Evolutionary conservation across 306 rosid species (phyloP).

Genomic region (Hylodesmum podocarpum): DNA sequence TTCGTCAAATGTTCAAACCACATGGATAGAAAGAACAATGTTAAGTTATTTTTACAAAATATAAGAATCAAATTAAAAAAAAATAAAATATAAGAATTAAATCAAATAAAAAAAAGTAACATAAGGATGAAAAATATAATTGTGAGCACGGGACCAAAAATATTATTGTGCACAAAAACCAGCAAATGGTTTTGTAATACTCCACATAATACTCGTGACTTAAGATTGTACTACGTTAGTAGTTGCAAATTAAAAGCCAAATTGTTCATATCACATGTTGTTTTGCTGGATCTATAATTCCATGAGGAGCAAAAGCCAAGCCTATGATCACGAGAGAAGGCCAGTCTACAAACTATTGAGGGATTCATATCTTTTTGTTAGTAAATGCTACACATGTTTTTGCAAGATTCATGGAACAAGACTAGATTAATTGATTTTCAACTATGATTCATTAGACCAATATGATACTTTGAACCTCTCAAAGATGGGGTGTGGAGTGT

Average conservation of each 20-base stretch:
- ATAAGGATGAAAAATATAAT: no score
- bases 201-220: background rate
- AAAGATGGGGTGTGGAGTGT: background rate
- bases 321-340: slow-evolving; percentile 25
- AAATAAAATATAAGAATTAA: no score
- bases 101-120: no score
- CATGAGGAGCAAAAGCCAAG: slow-evolving; percentile 3
- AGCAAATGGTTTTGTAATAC: background rate
- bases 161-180: background rate
- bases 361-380: background rate
- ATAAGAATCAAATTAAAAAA: no score
- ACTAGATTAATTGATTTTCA: background rate
- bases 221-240: background rate
- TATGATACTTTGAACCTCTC: background rate
- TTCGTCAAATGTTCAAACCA: no score
- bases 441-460: background rate
- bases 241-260: slow-evolving; percentile 11
- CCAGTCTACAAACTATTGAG: background rate
- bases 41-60: no score
- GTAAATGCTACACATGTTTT: background rate
- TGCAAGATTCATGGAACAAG: background rate
- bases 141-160: background rate
- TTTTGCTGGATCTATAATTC: slow-evolving; percentile 16
- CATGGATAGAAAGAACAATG: no score
- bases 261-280: slow-evolving; percentile 32